Base-by-base conservation (phyloP, 345 rosid genomes). In the Diplotaxis tenuifolia region DNA sequence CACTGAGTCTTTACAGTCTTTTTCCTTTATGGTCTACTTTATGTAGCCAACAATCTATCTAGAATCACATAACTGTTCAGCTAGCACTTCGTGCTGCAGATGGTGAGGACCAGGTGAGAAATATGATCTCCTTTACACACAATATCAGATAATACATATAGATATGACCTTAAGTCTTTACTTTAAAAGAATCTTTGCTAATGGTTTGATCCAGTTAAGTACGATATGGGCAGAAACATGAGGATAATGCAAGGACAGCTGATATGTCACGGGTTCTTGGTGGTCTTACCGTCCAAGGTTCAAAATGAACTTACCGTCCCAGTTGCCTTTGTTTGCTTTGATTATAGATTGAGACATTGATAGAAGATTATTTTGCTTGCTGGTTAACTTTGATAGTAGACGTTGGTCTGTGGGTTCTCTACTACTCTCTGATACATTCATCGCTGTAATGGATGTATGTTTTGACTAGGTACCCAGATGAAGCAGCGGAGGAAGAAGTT, bases 51-150 rank as follows among this genome's bases (percentile, higher is more conserved):
- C 93, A 88, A 69, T 88, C 96, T 70, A 78, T 93, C 66, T 81
- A 88, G 79, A 96, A 93, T 86, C 90, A 93, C 71, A 93, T 90
- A 69, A 88, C 96, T 15, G 96, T 93, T 69, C 98, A 90, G 78
- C 82, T 93, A 61, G 98, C 96, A 66, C 95, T 96, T 11, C 91
- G 95, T 21, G 98, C n/a, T n/a, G n/a, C n/a, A n/a, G n/a, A n/a
- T n/a, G n/a, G n/a, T n/a, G n/a, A n/a, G n/a, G n/a, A n/a, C n/a
- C n/a, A n/a, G n/a, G n/a, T n/a, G n/a, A n/a, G n/a, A n/a, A n/a
- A n/a, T n/a, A n/a, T n/a, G n/a, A n/a, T n/a, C n/a, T n/a, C n/a
- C n/a, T n/a, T n/a, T n/a, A n/a, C n/a, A n/a, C n/a, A n/a, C n/a
- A n/a, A n/a, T n/a, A n/a, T n/a, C n/a, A n/a, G n/a, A n/a, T n/a